Evolutionary conservation across 2,329 filamentous ascomycete species (phyloP).

Genomic region (Pezicula neosporulosa): DNA sequence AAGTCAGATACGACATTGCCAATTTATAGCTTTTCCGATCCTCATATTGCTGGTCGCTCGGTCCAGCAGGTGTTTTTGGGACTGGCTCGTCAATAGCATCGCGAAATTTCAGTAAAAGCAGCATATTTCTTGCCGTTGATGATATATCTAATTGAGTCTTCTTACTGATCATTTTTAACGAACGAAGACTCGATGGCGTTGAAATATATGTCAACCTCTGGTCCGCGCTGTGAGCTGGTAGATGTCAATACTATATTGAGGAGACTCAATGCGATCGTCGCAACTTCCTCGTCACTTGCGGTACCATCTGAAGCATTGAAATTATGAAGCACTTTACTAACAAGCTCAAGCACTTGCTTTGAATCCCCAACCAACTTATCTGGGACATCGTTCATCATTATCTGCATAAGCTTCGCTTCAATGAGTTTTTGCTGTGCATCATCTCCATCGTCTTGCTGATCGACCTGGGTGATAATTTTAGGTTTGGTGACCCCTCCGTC

Average conservation of each 20-base stretch:
- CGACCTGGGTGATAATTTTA: conserved; percentile 25
- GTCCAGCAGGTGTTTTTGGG: conserved; percentile 27
- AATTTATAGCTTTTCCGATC: conserved; percentile 60
- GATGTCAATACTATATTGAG: conserved; percentile 58
- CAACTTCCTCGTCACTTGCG: conserved; percentile 41
- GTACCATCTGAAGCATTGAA: conserved; percentile 31
- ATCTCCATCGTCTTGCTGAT: conserved; percentile 26
- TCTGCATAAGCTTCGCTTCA: conserved; percentile 60
- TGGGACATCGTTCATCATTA: conserved; percentile 59
- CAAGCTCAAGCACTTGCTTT: conserved; percentile 60
- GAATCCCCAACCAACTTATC: conserved; percentile 62
- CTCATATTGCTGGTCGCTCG: conserved; percentile 43
- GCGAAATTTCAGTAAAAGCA: conserved; percentile 51
- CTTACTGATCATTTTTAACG: conserved; percentile 40
- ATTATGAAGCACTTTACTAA: conserved; percentile 52
- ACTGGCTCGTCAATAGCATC: conserved; percentile 45
- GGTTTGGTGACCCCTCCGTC: conserved; percentile 4
- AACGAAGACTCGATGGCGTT: conserved; percentile 47
- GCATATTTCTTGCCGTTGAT: conserved; percentile 52
- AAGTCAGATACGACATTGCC: conserved; percentile 61
- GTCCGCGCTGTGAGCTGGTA: conserved; percentile 48
- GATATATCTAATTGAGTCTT: conserved; percentile 39
- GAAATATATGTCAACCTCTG: conserved; percentile 37
- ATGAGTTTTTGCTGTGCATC: conserved; percentile 47
- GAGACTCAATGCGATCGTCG: conserved; percentile 54